A percentile compares a stretch with the other conserved stretches of the same genome.
phyloP scores from a whole-genome alignment of 257 asterid species.

The Asclepias syriaca region DNA sequence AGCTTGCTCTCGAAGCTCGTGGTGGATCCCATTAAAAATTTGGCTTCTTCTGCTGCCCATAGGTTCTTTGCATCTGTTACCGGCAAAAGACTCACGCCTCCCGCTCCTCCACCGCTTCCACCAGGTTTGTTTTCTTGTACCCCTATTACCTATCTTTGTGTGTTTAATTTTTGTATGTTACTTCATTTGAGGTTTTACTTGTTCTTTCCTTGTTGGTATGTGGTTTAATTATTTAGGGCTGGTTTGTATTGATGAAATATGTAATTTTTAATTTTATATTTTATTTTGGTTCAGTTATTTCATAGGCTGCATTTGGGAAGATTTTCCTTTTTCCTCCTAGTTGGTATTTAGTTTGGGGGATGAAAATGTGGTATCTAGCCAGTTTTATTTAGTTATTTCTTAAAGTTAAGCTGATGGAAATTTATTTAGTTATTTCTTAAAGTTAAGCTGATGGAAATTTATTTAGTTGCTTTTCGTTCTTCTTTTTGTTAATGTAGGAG shows the following conservation, averaged over 20 bases:
- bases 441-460: neutral
- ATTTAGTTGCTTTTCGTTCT: neutral
- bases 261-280: too few species aligned
- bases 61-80: conserved; percentile 56
- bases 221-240: neutral
- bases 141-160: neutral
- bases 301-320: neutral
- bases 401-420: neutral
- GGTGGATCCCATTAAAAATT: conserved; percentile 79
- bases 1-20: conserved; percentile 74
- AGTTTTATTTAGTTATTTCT: neutral
- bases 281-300: neutral
- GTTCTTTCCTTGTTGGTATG: neutral
- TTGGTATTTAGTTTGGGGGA: neutral
- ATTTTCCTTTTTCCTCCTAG: neutral
- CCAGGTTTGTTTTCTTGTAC: conserved; percentile 41
- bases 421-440: neutral
- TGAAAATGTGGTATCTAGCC: neutral
- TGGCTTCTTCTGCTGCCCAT: conserved; percentile 58
- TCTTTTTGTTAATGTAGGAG: neutral
- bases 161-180: neutral
- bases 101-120: conserved; percentile 29
- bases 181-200: neutral
- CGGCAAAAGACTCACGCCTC: conserved; percentile 51
- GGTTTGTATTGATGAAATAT: neutral